Evolutionary conservation across 257 asterid species (phyloP), one percentile per base, ranked within the genome.

Genomic region (Solanum lignicaule): DNA sequence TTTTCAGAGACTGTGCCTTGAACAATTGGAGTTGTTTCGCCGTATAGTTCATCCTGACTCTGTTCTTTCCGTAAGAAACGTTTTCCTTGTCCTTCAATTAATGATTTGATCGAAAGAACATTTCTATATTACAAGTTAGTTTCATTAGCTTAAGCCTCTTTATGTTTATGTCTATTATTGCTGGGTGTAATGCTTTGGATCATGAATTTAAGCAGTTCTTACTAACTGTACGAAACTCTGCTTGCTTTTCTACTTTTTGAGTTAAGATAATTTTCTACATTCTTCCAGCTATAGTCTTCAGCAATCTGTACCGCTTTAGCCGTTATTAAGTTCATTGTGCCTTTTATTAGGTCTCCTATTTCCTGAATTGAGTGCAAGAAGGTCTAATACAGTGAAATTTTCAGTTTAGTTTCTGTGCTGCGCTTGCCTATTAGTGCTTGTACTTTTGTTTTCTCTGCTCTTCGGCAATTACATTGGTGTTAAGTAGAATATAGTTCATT

Each of bases 21-120:
- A 95, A 87, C 98, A 96, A 93, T 93, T 96, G 88, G 92, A 94
- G 81, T 97, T 95, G 85, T 96, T 96, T 87, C 98, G 96, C 87
- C 96, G 98, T 69, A 92, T 94, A 73, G 95, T 96, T 48, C 91
- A 95, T 84, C 93, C 97, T 1, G 94, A 94, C 85, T 95, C 95
- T 88, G 58, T 93, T 82, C 94, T 96, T 48, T 95, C 99, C 91
- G 98, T 96, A 91, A 36, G 46, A 38, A 62, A 69, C 13, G 46
- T 69, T 92, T 86, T 5, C 74, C 60, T 66, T 15, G 73, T 9
- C 8, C 36, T 72, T 27, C 25, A 27, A 66, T 66, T 29, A 1
- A 7, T 69, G 76, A 33, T 31, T 55, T 69, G 21, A 69, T 69
- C 76, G 39, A 31, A 69, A 14, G 38, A 69, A 69, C 6, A 29